Evolutionary conservation across 257 asterid genomes (phyloP), one percentile per base, ranked within the genome.

Genomic region (Datura wrightii): DNA sequence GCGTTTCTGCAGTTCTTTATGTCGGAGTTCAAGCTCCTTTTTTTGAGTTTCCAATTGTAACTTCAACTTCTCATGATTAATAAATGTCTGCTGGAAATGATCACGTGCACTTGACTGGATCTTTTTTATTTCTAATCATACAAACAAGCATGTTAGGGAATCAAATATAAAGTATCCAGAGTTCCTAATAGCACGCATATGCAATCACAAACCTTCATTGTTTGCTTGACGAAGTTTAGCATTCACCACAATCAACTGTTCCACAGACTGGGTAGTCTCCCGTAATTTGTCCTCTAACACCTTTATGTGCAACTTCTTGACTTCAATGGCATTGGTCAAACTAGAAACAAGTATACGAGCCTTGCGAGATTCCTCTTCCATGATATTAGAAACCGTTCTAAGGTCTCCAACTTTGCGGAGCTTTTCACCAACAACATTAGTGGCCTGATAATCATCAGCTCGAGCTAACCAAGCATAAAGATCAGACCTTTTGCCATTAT

Each of bases 401-500:
- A 92, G 89, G 88, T 96, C 97, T 88, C 98, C 98, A 84, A 92
- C 87, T 92, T 88, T 94, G 46, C 98, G 95, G 76, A 96, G 97
- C 86, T 89, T 88, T 86, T 96, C 98, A 31, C 98, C 98, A 63
- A 94, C 84, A 66, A 92, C 87, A 70, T 78, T 85, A 70, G 83
- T 89, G 69, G 94, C 86, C 48, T 84, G 78, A 86, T 92, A 96
- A 83, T 96, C 99, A 88, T 94, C 98, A 58, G 86, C 95, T 62
- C 97, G 95, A 83, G 99, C 99, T 85, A 93, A 91, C 99, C 99
- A 97, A 19, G 92, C 98, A 87, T 91, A 95, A 53, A 92, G 88
- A 86, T 86, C 93, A 52, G 90, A 79, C 39, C 89, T 87, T 16
- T 18, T 13, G 8, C 84, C 94, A 83, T 86, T 88, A 80, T 74